These are phyloP conservation scores for Stylosanthes scabra DNA, from an alignment of 331 rosid genomes.

Conservation along the genomic window DNA sequence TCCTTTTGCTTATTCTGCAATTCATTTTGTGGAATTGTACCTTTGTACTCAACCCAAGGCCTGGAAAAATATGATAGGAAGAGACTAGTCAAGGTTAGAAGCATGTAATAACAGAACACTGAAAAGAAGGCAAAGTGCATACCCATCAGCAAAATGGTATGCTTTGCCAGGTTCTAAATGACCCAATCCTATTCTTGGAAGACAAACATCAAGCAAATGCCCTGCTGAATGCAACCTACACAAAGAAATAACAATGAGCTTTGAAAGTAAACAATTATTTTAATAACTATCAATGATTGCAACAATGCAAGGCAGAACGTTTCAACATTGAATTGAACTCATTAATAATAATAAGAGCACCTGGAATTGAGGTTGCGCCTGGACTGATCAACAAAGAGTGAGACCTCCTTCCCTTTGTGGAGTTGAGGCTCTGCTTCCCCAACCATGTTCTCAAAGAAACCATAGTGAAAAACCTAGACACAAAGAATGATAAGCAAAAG, in stretches of 20 bases:
- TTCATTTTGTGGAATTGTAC: conserved; percentile 64
- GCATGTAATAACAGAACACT: conserved; percentile 14
- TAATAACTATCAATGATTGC: background rate
- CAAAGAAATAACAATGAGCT: conserved; percentile 8
- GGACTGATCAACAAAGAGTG: conserved; percentile 63
- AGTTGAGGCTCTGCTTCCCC: conserved; percentile 43
- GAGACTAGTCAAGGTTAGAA: conserved; percentile 24
- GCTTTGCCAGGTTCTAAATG: conserved; percentile 74
- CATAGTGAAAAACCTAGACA: conserved; percentile 68
- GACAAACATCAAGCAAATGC: conserved; percentile 73
- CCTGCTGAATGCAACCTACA: conserved; percentile 82
- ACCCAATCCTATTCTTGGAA: conserved; percentile 60
- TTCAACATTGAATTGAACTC: conserved; percentile 4
- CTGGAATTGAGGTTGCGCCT: conserved; percentile 72
- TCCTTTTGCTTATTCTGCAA: conserved; percentile 62
- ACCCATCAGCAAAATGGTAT: conserved; percentile 88
- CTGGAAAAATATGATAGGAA: conserved; percentile 46
- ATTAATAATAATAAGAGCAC: conserved; percentile 23
- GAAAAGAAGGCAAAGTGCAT: conserved; percentile 23
- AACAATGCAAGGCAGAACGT: background rate
- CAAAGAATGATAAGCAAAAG: background rate
- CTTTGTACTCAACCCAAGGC: conserved; percentile 82
- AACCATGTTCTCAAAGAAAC: conserved; percentile 51
- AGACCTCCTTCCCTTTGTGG: conserved; percentile 54
- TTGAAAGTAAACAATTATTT: too few species aligned